Conservation (phyloP, 1,284 basidiomycete species). For the Ustilago xerochloae region DNA sequence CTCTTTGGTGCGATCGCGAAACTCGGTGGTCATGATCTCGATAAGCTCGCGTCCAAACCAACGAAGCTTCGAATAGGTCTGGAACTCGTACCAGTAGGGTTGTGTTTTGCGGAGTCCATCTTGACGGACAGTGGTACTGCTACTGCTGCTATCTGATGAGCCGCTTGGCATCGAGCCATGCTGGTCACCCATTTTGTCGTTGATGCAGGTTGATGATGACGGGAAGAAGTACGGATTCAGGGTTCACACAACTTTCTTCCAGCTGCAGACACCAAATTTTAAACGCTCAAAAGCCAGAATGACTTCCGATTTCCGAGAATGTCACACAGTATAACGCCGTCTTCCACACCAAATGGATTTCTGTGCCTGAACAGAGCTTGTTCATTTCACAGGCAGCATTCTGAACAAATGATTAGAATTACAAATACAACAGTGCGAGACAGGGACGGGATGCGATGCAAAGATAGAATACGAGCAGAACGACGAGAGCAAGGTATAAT, state of each 20-base stretch:
- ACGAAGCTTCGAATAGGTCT: slow-evolving; percentile 88
- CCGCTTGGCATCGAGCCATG: slow-evolving; percentile 3
- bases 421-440: slow-evolving; percentile 33
- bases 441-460: slow-evolving; percentile 22
- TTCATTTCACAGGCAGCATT: neutral
- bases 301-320: slow-evolving; percentile 19
- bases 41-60: slow-evolving; percentile 84
- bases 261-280: slow-evolving; percentile 7
- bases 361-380: too few species aligned
- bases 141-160: slow-evolving; percentile 1
- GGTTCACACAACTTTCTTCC: slow-evolving; percentile 6
- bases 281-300: neutral
- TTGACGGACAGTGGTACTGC: slow-evolving; percentile 8
- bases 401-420: neutral
- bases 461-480: neutral
- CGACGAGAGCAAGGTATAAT: slow-evolving; percentile 6
- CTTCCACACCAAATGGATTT: too few species aligned
- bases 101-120: slow-evolving; percentile 43
- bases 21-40: slow-evolving; percentile 69
- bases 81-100: slow-evolving; percentile 65
- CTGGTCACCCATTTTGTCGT: slow-evolving; percentile 14
- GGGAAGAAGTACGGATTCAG: neutral
- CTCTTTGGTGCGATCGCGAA: slow-evolving; percentile 69
- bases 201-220: neutral
- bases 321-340: too few species aligned